These are phyloP conservation scores for Nyctanthes arbortristis DNA, from an alignment of 257 asterid genomes.

Conservation along the genomic window DNA sequence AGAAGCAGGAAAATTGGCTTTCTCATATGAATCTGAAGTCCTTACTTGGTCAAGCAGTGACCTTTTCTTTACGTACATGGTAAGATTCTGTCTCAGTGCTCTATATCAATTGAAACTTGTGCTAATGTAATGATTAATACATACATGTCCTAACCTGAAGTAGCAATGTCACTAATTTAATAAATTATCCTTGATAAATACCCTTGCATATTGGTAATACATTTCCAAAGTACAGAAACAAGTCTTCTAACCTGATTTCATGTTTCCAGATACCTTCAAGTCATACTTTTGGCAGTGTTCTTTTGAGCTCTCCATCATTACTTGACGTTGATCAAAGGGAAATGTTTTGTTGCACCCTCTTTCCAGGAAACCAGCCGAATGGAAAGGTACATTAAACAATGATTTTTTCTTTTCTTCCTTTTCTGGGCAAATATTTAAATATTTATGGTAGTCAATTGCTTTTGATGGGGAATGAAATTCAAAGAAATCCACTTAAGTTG, in stretches of 20 bases:
- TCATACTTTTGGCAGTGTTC: constrained; percentile 56
- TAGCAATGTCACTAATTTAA: neutral
- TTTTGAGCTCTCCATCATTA: constrained; percentile 65
- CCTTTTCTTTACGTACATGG: constrained; percentile 59
- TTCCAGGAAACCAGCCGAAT: constrained; percentile 59
- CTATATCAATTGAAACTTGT: neutral
- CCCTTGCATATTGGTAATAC: constrained; percentile 9
- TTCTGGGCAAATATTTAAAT: constrained; percentile 8
- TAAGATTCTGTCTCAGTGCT: constrained; percentile 32
- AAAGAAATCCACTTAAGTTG: neutral
- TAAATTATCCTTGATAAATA: neutral
- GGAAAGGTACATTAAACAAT: constrained; percentile 46
- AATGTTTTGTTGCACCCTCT: constrained; percentile 74
- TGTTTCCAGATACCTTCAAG: constrained; percentile 62
- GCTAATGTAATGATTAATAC: neutral
- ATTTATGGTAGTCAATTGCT: constrained; percentile 4
- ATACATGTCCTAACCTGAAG: neutral
- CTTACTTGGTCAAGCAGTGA: constrained; percentile 80
- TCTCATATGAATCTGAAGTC: constrained; percentile 72
- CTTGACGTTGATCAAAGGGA: constrained; percentile 71
- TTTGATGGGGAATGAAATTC: neutral
- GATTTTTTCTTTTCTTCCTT: constrained; percentile 10
- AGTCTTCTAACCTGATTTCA: constrained; percentile 6
- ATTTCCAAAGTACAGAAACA: constrained; percentile 1
- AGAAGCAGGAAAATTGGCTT: constrained; percentile 69